A percentile compares a stretch with the other conserved stretches of the same genome.
phyloP scores from a whole-genome alignment of 1,139 yeast genomes.

The Keqinozyma sinolaborantium region DNA sequence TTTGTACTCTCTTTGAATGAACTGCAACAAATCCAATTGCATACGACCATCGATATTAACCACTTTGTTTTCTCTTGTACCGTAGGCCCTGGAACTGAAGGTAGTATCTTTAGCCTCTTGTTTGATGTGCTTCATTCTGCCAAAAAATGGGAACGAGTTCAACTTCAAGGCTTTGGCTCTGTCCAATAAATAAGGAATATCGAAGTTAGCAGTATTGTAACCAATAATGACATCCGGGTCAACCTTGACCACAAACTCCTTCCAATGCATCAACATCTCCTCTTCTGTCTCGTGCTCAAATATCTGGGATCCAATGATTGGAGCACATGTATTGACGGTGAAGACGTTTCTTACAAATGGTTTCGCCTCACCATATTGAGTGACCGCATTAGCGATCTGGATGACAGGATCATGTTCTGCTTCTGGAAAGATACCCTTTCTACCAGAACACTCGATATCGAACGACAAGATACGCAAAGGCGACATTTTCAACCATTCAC shows the following conservation, averaged over 20 bases:
- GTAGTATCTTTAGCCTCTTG: slow-evolving; percentile 81
- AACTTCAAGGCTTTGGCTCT: slow-evolving; percentile 76
- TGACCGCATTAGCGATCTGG: slow-evolving; percentile 94
- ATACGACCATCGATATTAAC: slow-evolving; percentile 94
- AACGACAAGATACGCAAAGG: slow-evolving; percentile 91
- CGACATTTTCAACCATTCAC: slow-evolving; percentile 91
- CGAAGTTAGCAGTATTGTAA: slow-evolving; percentile 91
- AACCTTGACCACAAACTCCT: slow-evolving; percentile 71
- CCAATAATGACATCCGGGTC: slow-evolving; percentile 98
- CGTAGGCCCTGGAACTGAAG: slow-evolving; percentile 94
- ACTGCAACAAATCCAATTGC: slow-evolving; percentile 91
- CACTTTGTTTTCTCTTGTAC: slow-evolving; percentile 89
- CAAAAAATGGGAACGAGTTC: slow-evolving; percentile 77
- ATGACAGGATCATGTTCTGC: slow-evolving; percentile 91
- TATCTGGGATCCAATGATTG: slow-evolving; percentile 91
- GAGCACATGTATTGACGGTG: slow-evolving; percentile 86
- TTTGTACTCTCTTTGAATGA: slow-evolving; percentile 91
- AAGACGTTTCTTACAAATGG: slow-evolving; percentile 95
- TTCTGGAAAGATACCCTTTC: slow-evolving; percentile 96
- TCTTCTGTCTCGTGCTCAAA: slow-evolving; percentile 71
- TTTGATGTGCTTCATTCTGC: slow-evolving; percentile 62
- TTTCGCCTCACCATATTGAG: slow-evolving; percentile 69
- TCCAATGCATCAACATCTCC: slow-evolving; percentile 84
- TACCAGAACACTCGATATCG: slow-evolving; percentile 98
- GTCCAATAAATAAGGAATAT: slow-evolving; percentile 86